Evolutionary conservation across 2,329 filamentous ascomycete species (phyloP), one percentile per base, ranked within the genome.

Genomic region (Macroventuria anomochaeta): DNA sequence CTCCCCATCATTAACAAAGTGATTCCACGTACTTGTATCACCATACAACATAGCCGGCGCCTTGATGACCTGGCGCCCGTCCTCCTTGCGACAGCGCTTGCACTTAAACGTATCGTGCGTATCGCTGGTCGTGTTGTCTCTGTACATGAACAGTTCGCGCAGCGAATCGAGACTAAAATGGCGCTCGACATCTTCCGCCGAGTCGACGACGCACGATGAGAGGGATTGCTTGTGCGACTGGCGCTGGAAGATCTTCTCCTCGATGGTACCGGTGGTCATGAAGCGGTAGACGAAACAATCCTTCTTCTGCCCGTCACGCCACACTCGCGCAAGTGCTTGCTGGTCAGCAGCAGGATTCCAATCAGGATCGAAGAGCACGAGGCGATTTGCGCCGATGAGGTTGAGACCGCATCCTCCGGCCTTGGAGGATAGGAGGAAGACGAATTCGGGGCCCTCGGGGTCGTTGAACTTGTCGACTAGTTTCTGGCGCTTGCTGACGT

Each of bases 261-360:
- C 95, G 57, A 99, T 99, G 0, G 93, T 97, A 3, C 95, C 95
- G 0, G 96, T 97, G 0, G 93, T 90, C 67, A 99, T 99, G 78
- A 99, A 99, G n/a, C 95, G 90, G 75, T 99, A 99, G 13, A 99
- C 95, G 67, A 99, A 99, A 70, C 95, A 99, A 70, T 99, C 95
- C 72, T 99, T 99, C 82, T 96, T 97, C 76, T 99, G 95, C 0
- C 95, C 95, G 67, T 99, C 95, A 81, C 95, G 90, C 95, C 95
- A 99, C 17, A 99, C 95, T 80, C 95, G 90, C 29, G 95, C 95
- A 25, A 99, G 83, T 3, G 95, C 95, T 77, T 99, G 95, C 75
- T 99, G 95, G 70, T 99, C 95, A 0, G 95, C 93, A 3, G 95
- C 95, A 0, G 95, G 95, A 68, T 99, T 99, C 95, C 95, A 99